Percentiles rank a stretch among this genome's conserved stretches.
Conservation (phyloP, 2,329 filamentous ascomycete genomes). For the Aurifilum marmelostoma region DNA sequence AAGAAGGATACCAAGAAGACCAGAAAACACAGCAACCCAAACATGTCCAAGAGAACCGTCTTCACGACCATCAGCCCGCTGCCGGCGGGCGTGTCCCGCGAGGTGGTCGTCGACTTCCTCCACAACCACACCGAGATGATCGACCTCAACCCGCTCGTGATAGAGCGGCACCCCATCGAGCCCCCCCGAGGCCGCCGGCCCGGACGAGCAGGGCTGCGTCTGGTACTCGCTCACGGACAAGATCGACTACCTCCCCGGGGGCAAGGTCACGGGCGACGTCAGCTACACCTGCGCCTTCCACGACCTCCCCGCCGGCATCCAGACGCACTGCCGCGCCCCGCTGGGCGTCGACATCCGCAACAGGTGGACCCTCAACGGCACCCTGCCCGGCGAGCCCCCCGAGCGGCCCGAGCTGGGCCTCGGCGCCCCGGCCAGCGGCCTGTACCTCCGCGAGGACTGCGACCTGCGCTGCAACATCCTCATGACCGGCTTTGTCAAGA, state of each 20-base stretch:
- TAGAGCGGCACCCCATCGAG: constrained; percentile 69
- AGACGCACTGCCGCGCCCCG: constrained; percentile 84
- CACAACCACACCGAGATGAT: constrained; percentile 84
- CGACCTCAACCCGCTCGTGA: constrained; percentile 81
- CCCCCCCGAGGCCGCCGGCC: constrained; percentile 66
- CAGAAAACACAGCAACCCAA: background rate
- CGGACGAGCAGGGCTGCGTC: constrained; percentile 70
- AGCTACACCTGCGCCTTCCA: constrained; percentile 82
- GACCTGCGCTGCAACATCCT: constrained; percentile 81
- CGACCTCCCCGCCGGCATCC: constrained; percentile 71
- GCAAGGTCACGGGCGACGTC: constrained; percentile 66
- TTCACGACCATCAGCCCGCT: constrained; percentile 83
- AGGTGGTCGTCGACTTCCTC: constrained; percentile 74
- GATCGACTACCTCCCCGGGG: constrained; percentile 74
- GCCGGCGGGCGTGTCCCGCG: constrained; percentile 67
- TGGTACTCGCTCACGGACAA: constrained; percentile 84
- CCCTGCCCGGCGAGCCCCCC: constrained; percentile 69
- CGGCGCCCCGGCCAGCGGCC: constrained; percentile 65
- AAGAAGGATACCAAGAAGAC: background rate
- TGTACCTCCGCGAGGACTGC: constrained; percentile 86
- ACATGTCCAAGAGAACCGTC: constrained; percentile 67
- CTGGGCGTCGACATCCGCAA: constrained; percentile 78
- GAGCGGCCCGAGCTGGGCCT: constrained; percentile 69
- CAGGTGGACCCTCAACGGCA: constrained; percentile 77
- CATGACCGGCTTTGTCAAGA: constrained; percentile 77